Evolutionary conservation across 345 rosid genomes (phyloP).

Genomic region (Linum lewisii): DNA sequence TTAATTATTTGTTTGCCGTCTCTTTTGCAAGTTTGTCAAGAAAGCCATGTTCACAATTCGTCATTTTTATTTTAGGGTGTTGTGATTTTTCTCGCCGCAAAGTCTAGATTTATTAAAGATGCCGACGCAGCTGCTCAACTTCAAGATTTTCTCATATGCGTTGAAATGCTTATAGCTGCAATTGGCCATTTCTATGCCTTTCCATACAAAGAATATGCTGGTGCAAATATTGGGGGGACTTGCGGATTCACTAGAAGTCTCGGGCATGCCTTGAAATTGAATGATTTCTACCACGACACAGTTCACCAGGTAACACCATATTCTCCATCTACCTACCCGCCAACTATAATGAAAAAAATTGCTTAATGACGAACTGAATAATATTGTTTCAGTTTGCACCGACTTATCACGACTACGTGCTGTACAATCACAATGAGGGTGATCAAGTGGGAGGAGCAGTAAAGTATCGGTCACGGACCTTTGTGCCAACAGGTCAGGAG

Average conservation of each 20-base stretch:
- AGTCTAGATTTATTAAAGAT: conserved; percentile 62
- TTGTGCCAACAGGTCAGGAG: conserved; percentile 96
- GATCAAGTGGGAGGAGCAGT: conserved; percentile 83
- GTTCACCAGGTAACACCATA: conserved; percentile 75
- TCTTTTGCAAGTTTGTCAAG: too few relatives aligned
- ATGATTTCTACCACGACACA: conserved; percentile 94
- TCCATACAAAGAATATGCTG: conserved; percentile 97
- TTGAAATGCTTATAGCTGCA: conserved; percentile 98
- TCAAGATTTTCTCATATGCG: conserved; percentile 84
- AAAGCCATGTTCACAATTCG: neutral
- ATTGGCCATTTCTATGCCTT: conserved; percentile 90
- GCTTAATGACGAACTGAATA: neutral
- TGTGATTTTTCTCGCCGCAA: conserved; percentile 91
- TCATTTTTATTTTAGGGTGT: conserved; percentile 58
- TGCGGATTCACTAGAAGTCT: conserved; percentile 70
- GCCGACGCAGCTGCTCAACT: conserved; percentile 83
- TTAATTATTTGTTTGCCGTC: too few relatives aligned
- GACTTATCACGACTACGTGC: conserved; percentile 92
- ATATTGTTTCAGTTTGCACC: conserved; percentile 71
- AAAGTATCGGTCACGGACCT: conserved; percentile 84
- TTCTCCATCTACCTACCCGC: neutral
- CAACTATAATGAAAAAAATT: neutral
- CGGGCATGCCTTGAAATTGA: conserved; percentile 79
- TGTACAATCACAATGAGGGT: conserved; percentile 77
- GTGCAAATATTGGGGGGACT: conserved; percentile 74